Evolutionary conservation across 2,329 filamentous ascomycete species (phyloP).

Genomic region (Xylaria hypoxylon): DNA sequence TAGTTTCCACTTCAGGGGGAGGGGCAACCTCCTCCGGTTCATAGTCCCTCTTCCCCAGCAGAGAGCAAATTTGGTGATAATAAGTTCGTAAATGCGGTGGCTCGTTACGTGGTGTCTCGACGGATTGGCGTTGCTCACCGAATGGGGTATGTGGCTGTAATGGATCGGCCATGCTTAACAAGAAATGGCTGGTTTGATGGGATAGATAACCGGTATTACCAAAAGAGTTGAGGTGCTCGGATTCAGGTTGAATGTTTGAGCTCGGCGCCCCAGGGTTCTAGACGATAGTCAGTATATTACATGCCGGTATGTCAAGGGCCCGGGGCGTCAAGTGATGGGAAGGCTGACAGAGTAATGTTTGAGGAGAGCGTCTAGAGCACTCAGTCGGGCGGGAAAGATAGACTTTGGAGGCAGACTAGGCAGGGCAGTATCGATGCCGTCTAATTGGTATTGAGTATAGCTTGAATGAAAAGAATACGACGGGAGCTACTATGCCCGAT

Average conservation of each 20-base stretch:
- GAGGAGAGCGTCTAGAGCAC: neutral
- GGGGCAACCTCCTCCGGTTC: slow-evolving; percentile 16
- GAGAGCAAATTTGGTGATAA: slow-evolving; percentile 27
- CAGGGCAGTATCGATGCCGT: slow-evolving; percentile 8
- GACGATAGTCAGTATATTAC: slow-evolving; percentile 2
- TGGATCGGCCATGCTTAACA: slow-evolving; percentile 28
- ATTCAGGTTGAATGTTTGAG: no score
- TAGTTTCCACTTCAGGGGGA: neutral
- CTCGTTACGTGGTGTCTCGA: slow-evolving; percentile 7
- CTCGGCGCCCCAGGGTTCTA: neutral
- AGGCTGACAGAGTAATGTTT: neutral
- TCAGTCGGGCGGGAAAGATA: neutral
- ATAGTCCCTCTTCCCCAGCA: slow-evolving; percentile 32
- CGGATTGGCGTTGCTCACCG: slow-evolving; percentile 19
- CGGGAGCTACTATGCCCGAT: slow-evolving; percentile 4
- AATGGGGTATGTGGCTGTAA: slow-evolving; percentile 15
- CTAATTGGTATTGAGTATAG: slow-evolving; percentile 19
- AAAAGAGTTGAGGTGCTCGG: no score
- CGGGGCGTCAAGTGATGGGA: neutral
- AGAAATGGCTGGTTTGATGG: slow-evolving; percentile 3
- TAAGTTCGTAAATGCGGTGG: slow-evolving; percentile 26
- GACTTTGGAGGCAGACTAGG: neutral
- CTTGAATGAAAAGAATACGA: slow-evolving; percentile 2
- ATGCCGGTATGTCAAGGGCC: neutral
- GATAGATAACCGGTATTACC: neutral